These are phyloP conservation scores for Shiraia sp. DNA, from an alignment of 2,329 filamentous ascomycete genomes.

Conservation along the genomic window DNA sequence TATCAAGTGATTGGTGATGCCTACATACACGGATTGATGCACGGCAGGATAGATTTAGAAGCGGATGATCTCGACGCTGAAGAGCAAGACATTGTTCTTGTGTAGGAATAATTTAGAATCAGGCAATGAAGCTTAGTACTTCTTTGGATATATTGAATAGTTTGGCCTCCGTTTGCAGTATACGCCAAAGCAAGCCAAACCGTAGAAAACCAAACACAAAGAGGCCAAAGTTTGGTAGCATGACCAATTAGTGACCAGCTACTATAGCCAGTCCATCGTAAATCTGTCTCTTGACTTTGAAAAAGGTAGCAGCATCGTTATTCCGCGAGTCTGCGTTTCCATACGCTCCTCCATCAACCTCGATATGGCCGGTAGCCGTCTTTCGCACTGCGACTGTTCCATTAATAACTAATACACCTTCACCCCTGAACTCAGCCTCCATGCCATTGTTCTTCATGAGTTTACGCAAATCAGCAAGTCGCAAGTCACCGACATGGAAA, in stretches of 20 bases:
- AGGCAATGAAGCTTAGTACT: too few relatives aligned
- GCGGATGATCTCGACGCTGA: not conserved
- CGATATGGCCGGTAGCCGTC: conserved; percentile 81
- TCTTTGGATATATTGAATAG: too few relatives aligned
- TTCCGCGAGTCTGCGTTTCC: conserved; percentile 47
- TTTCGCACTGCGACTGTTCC: conserved; percentile 87
- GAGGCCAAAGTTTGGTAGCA: too few relatives aligned
- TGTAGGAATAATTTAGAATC: too few relatives aligned
- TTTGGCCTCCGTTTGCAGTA: too few relatives aligned
- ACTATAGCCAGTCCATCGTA: conserved; percentile 95
- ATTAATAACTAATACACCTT: conserved; percentile 89
- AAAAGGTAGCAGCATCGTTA: conserved; percentile 69
- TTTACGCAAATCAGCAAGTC: conserved; percentile 83
- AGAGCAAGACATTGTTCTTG: conserved; percentile 1
- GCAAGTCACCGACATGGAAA: conserved; percentile 90
- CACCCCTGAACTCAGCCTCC: conserved; percentile 87
- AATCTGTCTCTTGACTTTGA: conserved; percentile 85
- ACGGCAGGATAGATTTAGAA: too few relatives aligned
- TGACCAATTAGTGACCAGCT: conserved; percentile 69
- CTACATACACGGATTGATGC: conserved; percentile 5
- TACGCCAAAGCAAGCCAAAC: too few relatives aligned
- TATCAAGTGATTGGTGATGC: conserved; percentile 5
- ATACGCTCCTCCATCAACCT: conserved; percentile 68
- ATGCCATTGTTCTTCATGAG: conserved; percentile 80
- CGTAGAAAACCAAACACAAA: too few relatives aligned